A percentile compares a stretch with the other conserved stretches of the same genome.
phyloP scores from a whole-genome alignment of 148 eudicot species.

The Persicaria maculosa region DNA sequence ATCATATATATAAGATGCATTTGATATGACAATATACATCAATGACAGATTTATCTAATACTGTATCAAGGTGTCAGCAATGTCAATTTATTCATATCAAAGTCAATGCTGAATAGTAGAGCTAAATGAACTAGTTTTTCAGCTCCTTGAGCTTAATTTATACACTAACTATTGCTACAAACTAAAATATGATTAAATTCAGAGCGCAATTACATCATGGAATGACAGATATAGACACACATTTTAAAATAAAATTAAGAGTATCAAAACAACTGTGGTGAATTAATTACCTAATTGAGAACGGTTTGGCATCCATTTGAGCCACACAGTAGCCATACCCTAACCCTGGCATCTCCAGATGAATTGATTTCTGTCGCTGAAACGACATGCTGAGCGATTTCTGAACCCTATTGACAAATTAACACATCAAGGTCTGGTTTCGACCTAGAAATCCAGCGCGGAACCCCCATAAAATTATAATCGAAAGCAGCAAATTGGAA shows the following conservation, averaged over 20 bases:
- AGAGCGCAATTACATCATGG: not conserved
- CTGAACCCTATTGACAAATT: not conserved
- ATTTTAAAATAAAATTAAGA: not conserved
- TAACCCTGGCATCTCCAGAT: not conserved
- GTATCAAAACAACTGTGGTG: no score
- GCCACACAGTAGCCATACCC: not conserved
- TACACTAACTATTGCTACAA: not conserved
- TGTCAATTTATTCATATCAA: not conserved
- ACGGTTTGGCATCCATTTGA: constrained; percentile 10
- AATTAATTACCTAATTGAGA: constrained; percentile 20
- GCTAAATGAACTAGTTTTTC: not conserved
- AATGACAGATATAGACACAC: not conserved
- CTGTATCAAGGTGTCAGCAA: not conserved
- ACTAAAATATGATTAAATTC: not conserved
- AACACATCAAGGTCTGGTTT: not conserved
- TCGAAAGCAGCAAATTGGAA: not conserved
- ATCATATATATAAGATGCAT: not conserved
- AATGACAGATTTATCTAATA: not conserved
- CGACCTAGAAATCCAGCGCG: constrained; percentile 1
- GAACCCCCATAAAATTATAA: constrained; percentile 9
- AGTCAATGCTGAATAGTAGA: not conserved
- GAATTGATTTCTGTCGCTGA: not conserved
- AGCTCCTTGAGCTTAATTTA: not conserved
- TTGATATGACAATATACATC: not conserved
- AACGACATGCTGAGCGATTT: not conserved